phyloP scores from a whole-genome alignment of 2,329 filamentous ascomycete genomes.

The Arthroderma sp. region DNA sequence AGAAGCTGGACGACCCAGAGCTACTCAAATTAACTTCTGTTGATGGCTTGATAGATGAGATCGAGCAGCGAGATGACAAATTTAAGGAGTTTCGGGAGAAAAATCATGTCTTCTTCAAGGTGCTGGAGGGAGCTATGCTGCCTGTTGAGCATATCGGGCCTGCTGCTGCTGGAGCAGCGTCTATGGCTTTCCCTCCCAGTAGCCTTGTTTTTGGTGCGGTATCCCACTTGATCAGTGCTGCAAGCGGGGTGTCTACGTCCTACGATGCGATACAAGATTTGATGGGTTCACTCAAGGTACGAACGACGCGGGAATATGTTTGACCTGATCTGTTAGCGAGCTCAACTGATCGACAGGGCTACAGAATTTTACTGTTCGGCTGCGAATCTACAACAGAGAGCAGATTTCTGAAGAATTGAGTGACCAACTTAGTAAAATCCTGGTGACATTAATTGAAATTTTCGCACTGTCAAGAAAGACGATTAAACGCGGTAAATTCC shows the following conservation, averaged over 20 bases:
- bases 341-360: no score
- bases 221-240: conserved; percentile 27
- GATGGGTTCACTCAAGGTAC: conserved; percentile 25
- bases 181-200: conserved; percentile 30
- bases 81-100: conserved; percentile 28
- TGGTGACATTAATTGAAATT: conserved; percentile 34
- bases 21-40: conserved; percentile 18
- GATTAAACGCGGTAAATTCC: conserved; percentile 27
- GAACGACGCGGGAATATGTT: background rate
- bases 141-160: conserved; percentile 32
- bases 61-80: conserved; percentile 25
- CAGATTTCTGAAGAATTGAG: conserved; percentile 27
- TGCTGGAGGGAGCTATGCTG: conserved; percentile 13
- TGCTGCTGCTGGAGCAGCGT: conserved; percentile 24
- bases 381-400: conserved; percentile 31
- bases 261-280: conserved; percentile 37
- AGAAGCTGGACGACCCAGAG: conserved; percentile 6
- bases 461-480: conserved; percentile 32
- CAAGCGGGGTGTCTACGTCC: conserved; percentile 31
- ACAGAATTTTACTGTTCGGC: conserved; percentile 32
- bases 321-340: no score
- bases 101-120: conserved; percentile 23
- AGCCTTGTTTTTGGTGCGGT: conserved; percentile 31
- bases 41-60: conserved; percentile 19
- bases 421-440: conserved; percentile 30